Evolutionary conservation across 106 monocot species (phyloP).

Genomic region (Ottelia alismoides): DNA sequence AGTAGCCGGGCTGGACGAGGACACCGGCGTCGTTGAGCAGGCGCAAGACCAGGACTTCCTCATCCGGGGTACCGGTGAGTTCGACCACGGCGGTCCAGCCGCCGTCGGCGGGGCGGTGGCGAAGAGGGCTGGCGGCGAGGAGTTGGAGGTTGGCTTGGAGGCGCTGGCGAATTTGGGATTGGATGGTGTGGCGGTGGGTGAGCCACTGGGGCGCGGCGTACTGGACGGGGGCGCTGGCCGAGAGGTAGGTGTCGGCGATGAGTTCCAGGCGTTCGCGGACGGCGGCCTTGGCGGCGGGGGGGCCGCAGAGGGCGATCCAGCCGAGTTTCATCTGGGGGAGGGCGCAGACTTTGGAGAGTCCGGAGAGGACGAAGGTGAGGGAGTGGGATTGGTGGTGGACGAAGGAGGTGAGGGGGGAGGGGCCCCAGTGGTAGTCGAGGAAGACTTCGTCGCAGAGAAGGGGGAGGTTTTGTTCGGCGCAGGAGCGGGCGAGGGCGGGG

Average conservation of each 20-base stretch:
- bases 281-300: no score
- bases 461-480: no score
- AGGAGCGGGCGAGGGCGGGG: no score
- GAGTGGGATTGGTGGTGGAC: not conserved
- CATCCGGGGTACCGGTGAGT: no score
- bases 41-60: no score
- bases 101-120: not conserved
- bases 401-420: not conserved
- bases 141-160: not conserved
- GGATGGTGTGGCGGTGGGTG: not conserved
- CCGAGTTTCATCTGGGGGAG: not conserved
- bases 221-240: not conserved
- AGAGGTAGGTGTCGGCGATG: not conserved
- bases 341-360: not conserved
- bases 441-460: not conserved
- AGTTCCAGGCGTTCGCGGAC: not conserved
- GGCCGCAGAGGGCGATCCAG: not conserved
- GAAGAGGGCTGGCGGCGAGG: no score
- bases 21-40: not conserved
- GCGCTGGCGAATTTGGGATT: not conserved
- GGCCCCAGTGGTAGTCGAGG: not conserved
- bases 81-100: not conserved
- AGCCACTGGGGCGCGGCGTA: not conserved
- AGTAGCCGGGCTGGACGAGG: not conserved
- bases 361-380: not conserved